Percentiles rank a stretch among this genome's conserved stretches.
Conservation (phyloP, 139 green algal species). For the Picochlorum sp. region DNA sequence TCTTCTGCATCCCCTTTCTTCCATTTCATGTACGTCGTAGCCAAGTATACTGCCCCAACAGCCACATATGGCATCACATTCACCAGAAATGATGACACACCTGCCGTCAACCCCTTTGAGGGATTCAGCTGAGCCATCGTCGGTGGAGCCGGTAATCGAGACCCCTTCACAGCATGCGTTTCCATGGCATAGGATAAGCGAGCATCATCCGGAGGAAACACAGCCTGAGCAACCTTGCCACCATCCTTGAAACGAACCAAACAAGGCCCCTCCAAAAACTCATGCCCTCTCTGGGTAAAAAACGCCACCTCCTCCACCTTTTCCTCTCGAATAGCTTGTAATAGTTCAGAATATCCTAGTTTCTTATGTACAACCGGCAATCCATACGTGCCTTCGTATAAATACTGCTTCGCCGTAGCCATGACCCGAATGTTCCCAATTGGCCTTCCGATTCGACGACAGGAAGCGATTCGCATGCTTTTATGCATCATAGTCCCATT, state of each 20-base stretch:
- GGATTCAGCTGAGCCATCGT: slow-evolving; percentile 16
- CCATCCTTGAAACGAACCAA: slow-evolving; percentile 41
- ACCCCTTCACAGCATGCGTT: slow-evolving; percentile 43
- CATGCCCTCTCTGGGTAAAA: slow-evolving; percentile 28
- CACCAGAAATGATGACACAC: slow-evolving; percentile 4
- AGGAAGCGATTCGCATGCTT: not conserved
- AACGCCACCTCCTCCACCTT: slow-evolving; percentile 47
- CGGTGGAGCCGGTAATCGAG: slow-evolving; percentile 10
- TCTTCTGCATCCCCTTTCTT: slow-evolving; percentile 50
- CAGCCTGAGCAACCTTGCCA: slow-evolving; percentile 42
- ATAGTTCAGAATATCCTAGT: slow-evolving; percentile 41
- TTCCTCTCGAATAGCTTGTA: slow-evolving; percentile 50
- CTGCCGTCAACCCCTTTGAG: slow-evolving; percentile 2
- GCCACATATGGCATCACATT: slow-evolving; percentile 30
- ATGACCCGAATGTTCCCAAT: too few relatives aligned
- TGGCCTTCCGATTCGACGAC: not conserved
- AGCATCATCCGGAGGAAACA: slow-evolving; percentile 50
- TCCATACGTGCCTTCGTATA: slow-evolving; percentile 32
- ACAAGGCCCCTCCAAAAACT: slow-evolving; percentile 43
- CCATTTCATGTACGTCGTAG: slow-evolving; percentile 28
- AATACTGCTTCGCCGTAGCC: slow-evolving; percentile 21
- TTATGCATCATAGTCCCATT: not conserved
- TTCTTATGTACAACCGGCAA: slow-evolving; percentile 31
- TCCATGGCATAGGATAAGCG: slow-evolving; percentile 54
- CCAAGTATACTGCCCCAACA: slow-evolving; percentile 35